Percentiles rank a stretch among this genome's conserved stretches.
Evolutionary conservation across 2,329 filamentous ascomycete species (phyloP).

Genomic region (Esteya vermicola): DNA sequence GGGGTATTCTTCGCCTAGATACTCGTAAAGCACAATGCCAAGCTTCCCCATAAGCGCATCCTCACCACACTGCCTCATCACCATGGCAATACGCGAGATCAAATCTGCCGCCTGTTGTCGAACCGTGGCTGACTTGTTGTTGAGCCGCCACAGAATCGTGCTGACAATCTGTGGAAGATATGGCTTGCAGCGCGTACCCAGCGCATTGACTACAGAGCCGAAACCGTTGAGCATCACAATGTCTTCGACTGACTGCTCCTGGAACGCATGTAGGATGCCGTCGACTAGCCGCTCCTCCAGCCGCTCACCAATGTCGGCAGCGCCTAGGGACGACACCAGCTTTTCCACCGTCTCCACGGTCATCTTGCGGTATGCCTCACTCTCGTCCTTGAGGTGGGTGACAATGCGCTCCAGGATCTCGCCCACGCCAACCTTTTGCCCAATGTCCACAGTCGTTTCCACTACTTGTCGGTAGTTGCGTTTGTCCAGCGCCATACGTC

Average conservation of each 20-base stretch:
- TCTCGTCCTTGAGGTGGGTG: conserved; percentile 93
- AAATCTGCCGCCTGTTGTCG: conserved; percentile 94
- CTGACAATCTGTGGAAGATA: conserved; percentile 95
- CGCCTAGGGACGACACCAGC: conserved; percentile 81
- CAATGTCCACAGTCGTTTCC: conserved; percentile 92
- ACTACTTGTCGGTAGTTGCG: conserved; percentile 97
- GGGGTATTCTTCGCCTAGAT: conserved; percentile 94
- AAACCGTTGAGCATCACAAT: conserved; percentile 95
- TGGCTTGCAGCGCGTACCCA: conserved; percentile 86
- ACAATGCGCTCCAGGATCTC: conserved; percentile 92
- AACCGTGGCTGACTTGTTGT: conserved; percentile 95
- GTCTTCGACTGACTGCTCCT: conserved; percentile 95
- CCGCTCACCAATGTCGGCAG: conserved; percentile 84
- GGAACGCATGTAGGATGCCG: conserved; percentile 89
- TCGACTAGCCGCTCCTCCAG: conserved; percentile 90
- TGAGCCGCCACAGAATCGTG: conserved; percentile 89
- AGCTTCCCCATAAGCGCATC: conserved; percentile 93
- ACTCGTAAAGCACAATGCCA: conserved; percentile 90
- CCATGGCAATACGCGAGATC: conserved; percentile 92
- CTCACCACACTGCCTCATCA: conserved; percentile 97
- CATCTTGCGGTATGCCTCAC: conserved; percentile 97
- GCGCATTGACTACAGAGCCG: conserved; percentile 89
- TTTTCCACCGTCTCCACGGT: conserved; percentile 97
- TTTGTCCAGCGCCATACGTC: conserved; percentile 92
- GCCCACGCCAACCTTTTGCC: conserved; percentile 92